These are phyloP conservation scores for Globisporangium spinosum DNA, from an alignment of 352 stramenopile genomes.

Conservation along the genomic window DNA sequence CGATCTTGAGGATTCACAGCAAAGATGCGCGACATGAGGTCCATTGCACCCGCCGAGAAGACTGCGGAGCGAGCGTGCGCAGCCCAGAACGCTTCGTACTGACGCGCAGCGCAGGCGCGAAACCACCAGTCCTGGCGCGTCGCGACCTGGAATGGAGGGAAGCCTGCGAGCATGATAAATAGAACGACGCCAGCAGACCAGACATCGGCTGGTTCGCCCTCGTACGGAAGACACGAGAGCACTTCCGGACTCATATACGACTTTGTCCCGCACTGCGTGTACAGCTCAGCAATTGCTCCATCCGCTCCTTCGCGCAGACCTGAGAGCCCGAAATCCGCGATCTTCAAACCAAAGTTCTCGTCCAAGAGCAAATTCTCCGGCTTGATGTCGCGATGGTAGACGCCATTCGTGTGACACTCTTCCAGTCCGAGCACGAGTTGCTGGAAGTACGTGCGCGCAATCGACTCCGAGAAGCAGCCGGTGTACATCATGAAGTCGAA, in stretches of 20 bases:
- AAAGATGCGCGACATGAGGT: constrained; percentile 72
- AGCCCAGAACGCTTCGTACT: constrained; percentile 81
- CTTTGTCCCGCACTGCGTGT: constrained; percentile 88
- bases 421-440: constrained; percentile 82
- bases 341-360: constrained; percentile 83
- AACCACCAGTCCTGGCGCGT: constrained; percentile 90
- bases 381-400: constrained; percentile 93
- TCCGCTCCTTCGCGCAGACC: constrained; percentile 73
- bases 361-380: constrained; percentile 92
- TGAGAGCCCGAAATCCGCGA: constrained; percentile 95
- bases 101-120: constrained; percentile 58
- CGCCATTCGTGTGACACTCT: constrained; percentile 72
- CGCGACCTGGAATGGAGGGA: constrained; percentile 90
- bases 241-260: constrained; percentile 94
- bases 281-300: constrained; percentile 57
- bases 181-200: constrained; percentile 92
- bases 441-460: constrained; percentile 86
- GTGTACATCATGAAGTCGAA: constrained; percentile 95
- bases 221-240: constrained; percentile 76
- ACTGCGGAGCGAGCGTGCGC: constrained; percentile 61
- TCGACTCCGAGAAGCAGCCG: constrained; percentile 81
- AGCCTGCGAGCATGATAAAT: constrained; percentile 92
- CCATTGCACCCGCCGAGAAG: constrained; percentile 74
- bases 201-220: constrained; percentile 85
- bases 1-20: constrained; percentile 63